Evolutionary conservation across 768 basidiomycete species (phyloP).

Genomic region (Dioszegia hungarica): DNA sequence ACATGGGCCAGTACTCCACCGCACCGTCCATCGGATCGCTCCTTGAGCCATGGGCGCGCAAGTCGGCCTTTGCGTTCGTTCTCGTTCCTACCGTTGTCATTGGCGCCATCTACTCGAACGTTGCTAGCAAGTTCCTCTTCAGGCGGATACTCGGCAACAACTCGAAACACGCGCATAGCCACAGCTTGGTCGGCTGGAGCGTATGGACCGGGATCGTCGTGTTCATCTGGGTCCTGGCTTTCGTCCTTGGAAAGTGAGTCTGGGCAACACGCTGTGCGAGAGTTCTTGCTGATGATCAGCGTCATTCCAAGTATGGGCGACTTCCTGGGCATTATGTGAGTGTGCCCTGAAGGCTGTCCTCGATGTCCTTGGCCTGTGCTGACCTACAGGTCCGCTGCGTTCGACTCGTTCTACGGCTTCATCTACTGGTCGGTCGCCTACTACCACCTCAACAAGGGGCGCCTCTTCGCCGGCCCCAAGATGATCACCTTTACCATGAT

Average conservation of each 20-base stretch:
- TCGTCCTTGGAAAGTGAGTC: conserved; percentile 37
- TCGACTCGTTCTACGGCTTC: conserved; percentile 44
- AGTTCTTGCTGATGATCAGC: neutral
- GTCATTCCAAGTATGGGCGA: conserved; percentile 42
- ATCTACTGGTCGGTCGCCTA: conserved; percentile 45
- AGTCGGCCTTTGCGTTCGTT: conserved; percentile 40
- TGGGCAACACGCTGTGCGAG: neutral
- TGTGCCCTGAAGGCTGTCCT: neutral
- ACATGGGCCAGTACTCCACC: conserved; percentile 40
- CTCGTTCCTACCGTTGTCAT: conserved; percentile 41
- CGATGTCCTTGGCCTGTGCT: neutral
- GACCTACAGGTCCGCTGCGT: conserved; percentile 18
- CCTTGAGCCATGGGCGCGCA: conserved; percentile 37
- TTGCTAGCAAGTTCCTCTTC: conserved; percentile 40
- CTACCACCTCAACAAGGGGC: conserved; percentile 32
- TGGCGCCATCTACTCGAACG: conserved; percentile 40
- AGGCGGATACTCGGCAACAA: conserved; percentile 30
- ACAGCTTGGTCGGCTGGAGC: conserved; percentile 37
- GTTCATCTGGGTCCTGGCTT: conserved; percentile 35
- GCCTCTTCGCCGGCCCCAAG: conserved; percentile 14
- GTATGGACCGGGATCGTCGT: conserved; percentile 33
- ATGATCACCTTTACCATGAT: conserved; percentile 18
- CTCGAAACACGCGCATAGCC: conserved; percentile 28
- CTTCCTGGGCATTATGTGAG: conserved; percentile 34
- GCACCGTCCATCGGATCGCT: conserved; percentile 40